phyloP scores from a whole-genome alignment of 371 early-diverging fungal genomes.

The Apophysomyces trapeziformis region DNA sequence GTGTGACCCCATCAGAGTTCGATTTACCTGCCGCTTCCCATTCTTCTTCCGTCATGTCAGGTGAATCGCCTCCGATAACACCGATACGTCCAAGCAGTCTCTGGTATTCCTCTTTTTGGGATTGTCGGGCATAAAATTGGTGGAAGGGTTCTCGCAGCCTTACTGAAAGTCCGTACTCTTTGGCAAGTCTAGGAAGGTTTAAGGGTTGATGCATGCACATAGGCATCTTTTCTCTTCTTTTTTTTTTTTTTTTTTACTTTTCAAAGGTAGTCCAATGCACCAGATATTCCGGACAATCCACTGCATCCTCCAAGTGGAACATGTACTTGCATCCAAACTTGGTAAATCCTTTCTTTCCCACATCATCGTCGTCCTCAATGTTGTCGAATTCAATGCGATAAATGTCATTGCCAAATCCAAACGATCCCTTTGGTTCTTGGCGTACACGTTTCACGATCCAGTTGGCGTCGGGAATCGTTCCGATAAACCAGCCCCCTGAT shows the following conservation, averaged over 20 bases:
- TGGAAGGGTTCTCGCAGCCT: constrained; percentile 80
- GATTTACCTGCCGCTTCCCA: constrained; percentile 90
- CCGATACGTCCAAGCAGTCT: constrained; percentile 80
- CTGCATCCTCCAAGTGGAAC: constrained; percentile 96
- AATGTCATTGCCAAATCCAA: constrained; percentile 84
- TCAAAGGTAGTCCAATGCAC: constrained; percentile 84
- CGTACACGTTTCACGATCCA: constrained; percentile 74
- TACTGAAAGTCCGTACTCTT: constrained; percentile 79
- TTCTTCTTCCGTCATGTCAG: constrained; percentile 76
- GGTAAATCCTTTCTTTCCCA: constrained; percentile 45
- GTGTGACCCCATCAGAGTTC: not conserved
- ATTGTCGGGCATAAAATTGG: constrained; percentile 70
- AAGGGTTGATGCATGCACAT: not conserved
- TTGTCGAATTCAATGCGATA: constrained; percentile 79
- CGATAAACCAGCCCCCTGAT: constrained; percentile 90
- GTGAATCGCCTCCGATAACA: constrained; percentile 72
- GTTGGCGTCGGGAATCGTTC: constrained; percentile 95
- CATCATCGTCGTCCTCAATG: constrained; percentile 40
- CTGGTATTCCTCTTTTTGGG: constrained; percentile 52
- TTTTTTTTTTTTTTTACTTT: constrained; percentile 44
- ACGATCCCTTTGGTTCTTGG: constrained; percentile 30
- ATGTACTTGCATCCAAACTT: constrained; percentile 88
- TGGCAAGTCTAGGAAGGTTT: constrained; percentile 69
- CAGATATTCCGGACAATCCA: constrained; percentile 98
- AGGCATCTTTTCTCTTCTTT: constrained; percentile 5